Conservation (phyloP, 345 rosid species). For the Arabis hirsuta region DNA sequence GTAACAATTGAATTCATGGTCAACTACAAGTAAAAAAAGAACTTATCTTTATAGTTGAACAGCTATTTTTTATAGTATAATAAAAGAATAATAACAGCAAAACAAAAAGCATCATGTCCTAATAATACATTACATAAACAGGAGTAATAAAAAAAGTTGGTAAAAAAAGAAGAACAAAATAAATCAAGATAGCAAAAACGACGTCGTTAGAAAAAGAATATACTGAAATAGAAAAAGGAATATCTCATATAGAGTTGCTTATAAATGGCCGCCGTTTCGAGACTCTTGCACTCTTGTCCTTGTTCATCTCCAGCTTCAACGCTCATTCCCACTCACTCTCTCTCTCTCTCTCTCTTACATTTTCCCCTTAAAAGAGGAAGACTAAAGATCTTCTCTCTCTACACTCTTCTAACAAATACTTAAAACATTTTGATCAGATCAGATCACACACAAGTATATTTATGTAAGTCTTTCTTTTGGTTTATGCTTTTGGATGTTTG, state of each 20-base stretch:
- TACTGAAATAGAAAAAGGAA: constrained; percentile 37
- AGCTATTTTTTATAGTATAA: constrained; percentile 11
- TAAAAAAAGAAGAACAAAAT: not conserved
- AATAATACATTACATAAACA: constrained; percentile 17
- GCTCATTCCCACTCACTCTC: not conserved
- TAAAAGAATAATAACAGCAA: constrained; percentile 36
- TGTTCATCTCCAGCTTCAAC: constrained; percentile 36
- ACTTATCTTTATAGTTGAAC: not conserved
- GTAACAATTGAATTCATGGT: constrained; percentile 12
- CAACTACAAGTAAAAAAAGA: constrained; percentile 22
- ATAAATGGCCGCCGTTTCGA: constrained; percentile 31
- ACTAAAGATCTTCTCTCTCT: not conserved
- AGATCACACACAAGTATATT: not conserved
- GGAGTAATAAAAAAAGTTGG: constrained; percentile 9
- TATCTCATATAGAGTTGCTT: constrained; percentile 38
- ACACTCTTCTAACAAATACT: constrained; percentile 15
- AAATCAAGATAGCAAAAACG: constrained; percentile 9
- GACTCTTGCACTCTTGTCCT: constrained; percentile 18
- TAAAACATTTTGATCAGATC: constrained; percentile 20
- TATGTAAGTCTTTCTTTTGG: constrained; percentile 26
- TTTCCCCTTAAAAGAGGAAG: not conserved
- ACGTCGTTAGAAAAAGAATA: constrained; percentile 27
- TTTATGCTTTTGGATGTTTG: constrained; percentile 9
- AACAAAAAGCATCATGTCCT: constrained; percentile 27
- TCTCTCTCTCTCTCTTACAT: not conserved